These are phyloP conservation scores for Blastomyces parvus DNA, from an alignment of 2,329 filamentous ascomycete genomes.

Conservation along the genomic window DNA sequence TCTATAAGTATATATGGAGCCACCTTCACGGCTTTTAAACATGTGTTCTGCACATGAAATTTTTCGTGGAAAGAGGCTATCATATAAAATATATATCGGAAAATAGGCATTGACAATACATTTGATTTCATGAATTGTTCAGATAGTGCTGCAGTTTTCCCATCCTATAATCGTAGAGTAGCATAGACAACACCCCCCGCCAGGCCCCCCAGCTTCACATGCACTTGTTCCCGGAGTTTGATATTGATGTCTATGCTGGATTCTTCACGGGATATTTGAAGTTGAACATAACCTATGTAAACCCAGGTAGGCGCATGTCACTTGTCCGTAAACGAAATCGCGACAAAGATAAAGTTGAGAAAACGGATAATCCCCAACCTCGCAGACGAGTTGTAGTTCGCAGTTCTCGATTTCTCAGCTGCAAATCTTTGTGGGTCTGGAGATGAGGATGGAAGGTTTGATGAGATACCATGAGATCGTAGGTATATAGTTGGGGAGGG, in stretches of 20 bases:
- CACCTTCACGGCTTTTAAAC: too few relatives aligned
- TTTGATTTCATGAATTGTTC: neutral
- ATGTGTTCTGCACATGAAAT: too few relatives aligned
- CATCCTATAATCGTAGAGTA: neutral
- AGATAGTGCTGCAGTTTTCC: neutral
- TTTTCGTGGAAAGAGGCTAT: too few relatives aligned
- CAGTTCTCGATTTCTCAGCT: neutral
- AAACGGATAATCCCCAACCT: neutral
- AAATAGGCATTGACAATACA: too few relatives aligned
- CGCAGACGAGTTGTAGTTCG: neutral
- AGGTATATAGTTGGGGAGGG: neutral
- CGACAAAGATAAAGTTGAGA: neutral
- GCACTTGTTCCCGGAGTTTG: neutral
- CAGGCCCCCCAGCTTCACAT: too few relatives aligned
- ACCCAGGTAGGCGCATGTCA: neutral
- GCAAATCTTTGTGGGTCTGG: neutral
- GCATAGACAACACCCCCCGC: neutral
- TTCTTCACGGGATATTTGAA: neutral
- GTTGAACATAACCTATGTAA: neutral
- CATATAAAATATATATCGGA: too few relatives aligned
- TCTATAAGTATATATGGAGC: neutral
- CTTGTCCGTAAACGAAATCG: neutral
- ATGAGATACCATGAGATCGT: neutral
- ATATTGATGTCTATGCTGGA: neutral
- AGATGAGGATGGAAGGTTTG: neutral